phyloP scores from a whole-genome alignment of 1,139 yeast genomes.

The Tardiomyces blankii region DNA sequence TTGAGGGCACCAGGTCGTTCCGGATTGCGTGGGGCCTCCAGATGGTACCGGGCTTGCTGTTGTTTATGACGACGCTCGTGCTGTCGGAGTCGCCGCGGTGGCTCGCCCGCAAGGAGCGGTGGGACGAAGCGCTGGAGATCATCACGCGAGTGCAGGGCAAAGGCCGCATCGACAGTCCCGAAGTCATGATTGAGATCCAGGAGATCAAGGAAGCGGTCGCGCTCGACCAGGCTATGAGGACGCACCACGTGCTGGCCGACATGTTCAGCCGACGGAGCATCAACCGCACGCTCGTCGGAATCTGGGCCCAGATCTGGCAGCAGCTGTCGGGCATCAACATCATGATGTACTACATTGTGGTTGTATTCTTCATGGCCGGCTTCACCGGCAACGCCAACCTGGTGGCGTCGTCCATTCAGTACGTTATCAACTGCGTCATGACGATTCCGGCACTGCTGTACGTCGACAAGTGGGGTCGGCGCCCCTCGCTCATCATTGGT shows the following conservation, averaged over 20 bases:
- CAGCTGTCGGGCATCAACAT: constrained; percentile 14
- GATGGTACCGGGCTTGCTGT: constrained; percentile 45
- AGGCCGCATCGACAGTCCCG: background rate
- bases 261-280: background rate
- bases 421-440: constrained; percentile 36
- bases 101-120: constrained; percentile 50
- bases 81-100: constrained; percentile 71
- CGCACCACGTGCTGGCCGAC: background rate
- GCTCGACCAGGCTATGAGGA: background rate
- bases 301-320: constrained; percentile 9
- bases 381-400: constrained; percentile 31
- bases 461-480: constrained; percentile 38
- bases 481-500: constrained; percentile 30
- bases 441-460: constrained; percentile 35
- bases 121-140: constrained; percentile 51
- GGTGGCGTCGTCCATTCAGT: constrained; percentile 42
- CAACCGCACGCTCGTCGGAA: constrained; percentile 4
- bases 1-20: background rate
- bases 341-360: constrained; percentile 13
- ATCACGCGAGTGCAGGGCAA: constrained; percentile 30
- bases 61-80: constrained; percentile 38
- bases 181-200: background rate
- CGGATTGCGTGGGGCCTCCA: constrained; percentile 24
- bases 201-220: constrained; percentile 1
- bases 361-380: constrained; percentile 10